phyloP scores from a whole-genome alignment of 495 filamentous ascomycete species.

The Pyronema omphalodes region DNA sequence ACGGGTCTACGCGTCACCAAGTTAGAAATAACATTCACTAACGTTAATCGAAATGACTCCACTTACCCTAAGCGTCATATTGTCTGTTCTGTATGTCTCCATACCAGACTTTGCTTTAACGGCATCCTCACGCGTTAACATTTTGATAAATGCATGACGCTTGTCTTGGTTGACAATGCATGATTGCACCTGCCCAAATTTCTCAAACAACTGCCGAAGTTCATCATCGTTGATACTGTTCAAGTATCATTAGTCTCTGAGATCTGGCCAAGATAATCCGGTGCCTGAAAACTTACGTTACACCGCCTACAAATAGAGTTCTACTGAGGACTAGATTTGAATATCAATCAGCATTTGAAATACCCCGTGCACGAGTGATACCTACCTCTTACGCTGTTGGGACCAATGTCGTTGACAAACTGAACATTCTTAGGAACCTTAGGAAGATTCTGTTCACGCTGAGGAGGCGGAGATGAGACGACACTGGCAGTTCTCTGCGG shows the following conservation, averaged over 20 bases:
- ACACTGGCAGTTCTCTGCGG: slow-evolving; percentile 28
- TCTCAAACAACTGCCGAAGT: slow-evolving; percentile 55
- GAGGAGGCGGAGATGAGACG: slow-evolving; percentile 5
- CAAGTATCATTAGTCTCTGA: slow-evolving; percentile 7
- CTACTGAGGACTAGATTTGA: slow-evolving; percentile 56
- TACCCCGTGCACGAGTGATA: background rate
- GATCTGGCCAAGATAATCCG: background rate
- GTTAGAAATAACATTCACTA: slow-evolving; percentile 16
- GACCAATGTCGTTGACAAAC: slow-evolving; percentile 53
- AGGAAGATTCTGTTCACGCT: slow-evolving; percentile 7
- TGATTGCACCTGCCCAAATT: slow-evolving; percentile 75
- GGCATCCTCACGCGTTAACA: slow-evolving; percentile 75
- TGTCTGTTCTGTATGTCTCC: slow-evolving; percentile 54
- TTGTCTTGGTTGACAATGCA: slow-evolving; percentile 97
- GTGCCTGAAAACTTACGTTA: slow-evolving; percentile 45
- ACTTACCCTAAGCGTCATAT: slow-evolving; percentile 64
- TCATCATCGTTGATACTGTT: slow-evolving; percentile 58
- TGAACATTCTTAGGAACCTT: slow-evolving; percentile 54
- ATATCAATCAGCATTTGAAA: slow-evolving; percentile 4
- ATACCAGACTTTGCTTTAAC: slow-evolving; percentile 73
- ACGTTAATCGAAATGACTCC: slow-evolving; percentile 4
- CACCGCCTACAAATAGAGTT: slow-evolving; percentile 90
- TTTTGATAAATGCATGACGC: slow-evolving; percentile 96
- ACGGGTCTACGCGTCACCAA: slow-evolving; percentile 41
- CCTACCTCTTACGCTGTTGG: slow-evolving; percentile 62